Base-by-base conservation (phyloP, 495 filamentous ascomycete species). In the Echria macrotheca region DNA sequence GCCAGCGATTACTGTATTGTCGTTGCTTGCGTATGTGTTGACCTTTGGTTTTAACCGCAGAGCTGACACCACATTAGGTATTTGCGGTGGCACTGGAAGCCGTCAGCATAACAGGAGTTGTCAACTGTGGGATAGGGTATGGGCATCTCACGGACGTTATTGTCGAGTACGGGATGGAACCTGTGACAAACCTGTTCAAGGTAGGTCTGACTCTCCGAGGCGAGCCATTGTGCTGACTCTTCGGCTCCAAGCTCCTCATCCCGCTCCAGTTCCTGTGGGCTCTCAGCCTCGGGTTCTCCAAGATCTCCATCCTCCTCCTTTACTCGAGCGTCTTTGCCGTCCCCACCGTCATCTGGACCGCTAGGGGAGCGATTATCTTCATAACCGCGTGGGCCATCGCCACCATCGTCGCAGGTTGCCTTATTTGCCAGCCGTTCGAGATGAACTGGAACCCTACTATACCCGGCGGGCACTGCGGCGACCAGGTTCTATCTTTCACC, bases 1-100 rank as follows among this genome's bases (percentile, higher is more conserved):
- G 39, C 45, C 7, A 64, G 60, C n/a, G 60, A 64, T 42, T 61
- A 53, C 32, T 50, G 55, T 28, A 58, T 61, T 36, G 55, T 64
- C 23, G 44, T 43, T n/a, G 56, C 60, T 2, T 56, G 55, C 29
- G 60, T 64, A 25, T 24, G 46, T n/a, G 4, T 5, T 4, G 25
- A 4, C 4, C 7, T 18, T 21, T 5, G 1, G n/a, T 18, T 15
- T 32, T 45, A 12, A 8, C 4, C 2, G 1, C 7, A 10, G 24
- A 2, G 0, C 4, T 22, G 15, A 9, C 9, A 10, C 28, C 7
- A 6, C 28, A n/a, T 5, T 28, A 49, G 46, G 15, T 49, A 53
- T 32, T 51, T 19, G 39, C 49, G 3, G 40, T 37, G 4, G 40
- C 39, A 5, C 32, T 51, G 6, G 39, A 51, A 23, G 12, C 14